A percentile compares a stretch with the other conserved stretches of the same genome.
Evolutionary conservation across 495 filamentous ascomycete genomes (phyloP).

Genomic region (Neurospora tetraspora): DNA sequence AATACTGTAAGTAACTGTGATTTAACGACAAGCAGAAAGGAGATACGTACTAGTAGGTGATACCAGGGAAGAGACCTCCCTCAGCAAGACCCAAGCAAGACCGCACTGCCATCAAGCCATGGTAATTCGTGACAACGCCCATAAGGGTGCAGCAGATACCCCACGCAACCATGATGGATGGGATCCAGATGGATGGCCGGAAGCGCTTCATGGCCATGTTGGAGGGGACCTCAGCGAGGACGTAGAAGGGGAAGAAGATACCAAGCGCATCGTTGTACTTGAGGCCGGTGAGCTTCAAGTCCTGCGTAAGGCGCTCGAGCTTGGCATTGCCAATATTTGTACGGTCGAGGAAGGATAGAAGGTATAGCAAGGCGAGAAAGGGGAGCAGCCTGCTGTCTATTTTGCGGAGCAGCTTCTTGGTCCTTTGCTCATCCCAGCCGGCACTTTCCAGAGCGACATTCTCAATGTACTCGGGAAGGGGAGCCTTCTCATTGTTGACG

Average conservation of each 20-base stretch:
- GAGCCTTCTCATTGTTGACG: constrained; percentile 20
- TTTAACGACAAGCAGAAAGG: neutral
- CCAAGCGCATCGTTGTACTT: constrained; percentile 65
- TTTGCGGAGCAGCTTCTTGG: constrained; percentile 39
- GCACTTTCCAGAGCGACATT: constrained; percentile 13
- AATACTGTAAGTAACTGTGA: neutral
- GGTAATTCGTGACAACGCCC: constrained; percentile 63
- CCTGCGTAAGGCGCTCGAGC: constrained; percentile 53
- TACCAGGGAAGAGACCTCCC: constrained; percentile 72
- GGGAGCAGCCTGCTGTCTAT: constrained; percentile 42
- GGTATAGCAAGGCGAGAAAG: constrained; percentile 43
- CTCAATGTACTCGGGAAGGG: constrained; percentile 2
- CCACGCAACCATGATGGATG: constrained; percentile 46
- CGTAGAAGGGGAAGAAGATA: constrained; percentile 81
- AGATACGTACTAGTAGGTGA: constrained; percentile 50
- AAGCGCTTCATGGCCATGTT: constrained; percentile 57
- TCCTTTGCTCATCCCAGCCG: constrained; percentile 16
- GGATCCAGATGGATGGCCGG: constrained; percentile 51
- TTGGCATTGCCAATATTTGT: constrained; percentile 76
- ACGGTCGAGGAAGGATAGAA: constrained; percentile 69
- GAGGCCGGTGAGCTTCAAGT: constrained; percentile 48
- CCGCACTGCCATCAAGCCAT: constrained; percentile 60
- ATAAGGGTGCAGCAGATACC: constrained; percentile 53
- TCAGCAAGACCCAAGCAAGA: constrained; percentile 67
- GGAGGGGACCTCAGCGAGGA: constrained; percentile 67